Base-by-base conservation (phyloP, 2,329 filamentous ascomycete genomes). In the Ophiostoma fasciatum region DNA sequence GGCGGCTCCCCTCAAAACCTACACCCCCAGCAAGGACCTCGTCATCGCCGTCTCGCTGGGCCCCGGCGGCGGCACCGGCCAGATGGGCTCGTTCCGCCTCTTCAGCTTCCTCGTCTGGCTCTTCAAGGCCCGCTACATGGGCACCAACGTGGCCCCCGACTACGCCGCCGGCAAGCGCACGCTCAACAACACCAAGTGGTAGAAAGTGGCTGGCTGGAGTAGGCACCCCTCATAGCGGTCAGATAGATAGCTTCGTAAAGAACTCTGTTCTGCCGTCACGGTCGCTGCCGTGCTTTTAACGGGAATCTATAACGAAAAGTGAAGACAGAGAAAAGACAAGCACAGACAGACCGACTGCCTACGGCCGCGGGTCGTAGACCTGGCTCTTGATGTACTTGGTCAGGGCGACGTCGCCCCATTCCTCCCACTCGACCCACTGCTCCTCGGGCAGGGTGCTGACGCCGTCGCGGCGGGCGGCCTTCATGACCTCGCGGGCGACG, bases 401-500 rank as follows among this genome's bases (percentile, higher is more conserved):
- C 46, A 78, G 57, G 36, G 68, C 67, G 26, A 74, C 70, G 48
- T 78, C 73, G 35, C 73, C 73, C 73, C 73, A 77, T 56, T 78
- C 74, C 57, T 78, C 73, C 71, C 78, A 84, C 54, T 78, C 73
- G 41, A 74, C 59, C 66, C 82, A 79, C 52, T 79, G 68, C 44
- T 68, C 67, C 44, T 87, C 79, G 35, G 66, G 64, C 37, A 85
- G 61, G 42, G 61, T 60, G 50, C 78, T 78, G 34, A 94, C 81
- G 42, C 81, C 80, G 48, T 83, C 83, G 44, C 78, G 67, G 50
- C 92, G 81, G 6, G 88, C 87, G 17, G 83, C 78, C 56, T 90
- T 87, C 68, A 96, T 94, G 47, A 94, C 87, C 59, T 88, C 84
- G 33, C 84, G 76, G 22, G 87, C 83, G 21, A 96, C 87, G 32